phyloP scores from a whole-genome alignment of 495 filamentous ascomycete genomes.

The Parachaetomium inaequale region DNA sequence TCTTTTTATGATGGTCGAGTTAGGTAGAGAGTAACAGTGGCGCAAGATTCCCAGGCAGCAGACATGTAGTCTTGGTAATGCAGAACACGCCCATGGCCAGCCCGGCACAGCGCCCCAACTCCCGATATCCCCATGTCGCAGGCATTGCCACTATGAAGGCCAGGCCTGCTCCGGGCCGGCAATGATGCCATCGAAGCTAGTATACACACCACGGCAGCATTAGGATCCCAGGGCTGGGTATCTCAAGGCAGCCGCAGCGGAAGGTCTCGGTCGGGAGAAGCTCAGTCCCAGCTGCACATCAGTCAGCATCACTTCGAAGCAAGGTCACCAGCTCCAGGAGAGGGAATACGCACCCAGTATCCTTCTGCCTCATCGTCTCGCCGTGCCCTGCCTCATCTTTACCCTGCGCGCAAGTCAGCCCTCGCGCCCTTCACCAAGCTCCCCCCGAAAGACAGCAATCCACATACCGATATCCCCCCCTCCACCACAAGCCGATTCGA shows the following conservation, averaged over 20 bases:
- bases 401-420: constrained; percentile 50
- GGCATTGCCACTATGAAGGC: background rate
- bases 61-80: background rate
- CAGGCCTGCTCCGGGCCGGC: background rate
- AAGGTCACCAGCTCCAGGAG: background rate
- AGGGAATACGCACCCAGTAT: constrained; percentile 28
- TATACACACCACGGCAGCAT: constrained; percentile 5
- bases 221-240: background rate
- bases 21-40: background rate
- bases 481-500: constrained; percentile 90
- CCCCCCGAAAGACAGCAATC: too few relatives aligned
- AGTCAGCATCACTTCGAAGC: constrained; percentile 4
- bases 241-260: background rate
- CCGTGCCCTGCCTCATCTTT: constrained; percentile 69
- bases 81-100: background rate
- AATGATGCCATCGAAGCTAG: background rate
- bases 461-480: constrained; percentile 60
- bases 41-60: background rate
- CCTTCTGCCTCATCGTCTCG: constrained; percentile 38
- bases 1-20: background rate
- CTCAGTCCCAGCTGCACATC: constrained; percentile 24
- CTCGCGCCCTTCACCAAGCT: background rate
- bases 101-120: constrained; percentile 1
- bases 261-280: background rate
- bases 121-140: background rate